Percentiles rank a stretch among this genome's conserved stretches.
Evolutionary conservation across 257 asterid genomes (phyloP).

Genomic region (Nicotiana otophora): DNA sequence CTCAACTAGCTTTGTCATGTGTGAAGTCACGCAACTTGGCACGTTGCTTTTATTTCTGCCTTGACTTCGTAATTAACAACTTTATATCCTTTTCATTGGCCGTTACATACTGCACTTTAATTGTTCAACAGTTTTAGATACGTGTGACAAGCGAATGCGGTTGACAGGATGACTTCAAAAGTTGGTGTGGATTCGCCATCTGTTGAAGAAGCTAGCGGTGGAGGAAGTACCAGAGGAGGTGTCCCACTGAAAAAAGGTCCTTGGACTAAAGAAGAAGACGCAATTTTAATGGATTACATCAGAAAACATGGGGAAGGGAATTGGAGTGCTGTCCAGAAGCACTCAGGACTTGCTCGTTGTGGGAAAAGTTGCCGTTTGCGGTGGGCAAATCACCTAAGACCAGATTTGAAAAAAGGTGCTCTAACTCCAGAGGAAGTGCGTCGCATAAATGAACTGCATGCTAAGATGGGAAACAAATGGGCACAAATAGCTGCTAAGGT

Average conservation of each 20-base stretch:
- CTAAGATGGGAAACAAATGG: slow-evolving; percentile 84
- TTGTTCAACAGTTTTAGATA: background rate
- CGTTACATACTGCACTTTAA: background rate
- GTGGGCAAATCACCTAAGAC: slow-evolving; percentile 84
- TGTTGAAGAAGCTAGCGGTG: slow-evolving; percentile 41
- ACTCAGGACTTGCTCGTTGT: slow-evolving; percentile 77
- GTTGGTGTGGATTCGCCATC: slow-evolving; percentile 35
- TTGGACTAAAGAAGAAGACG: slow-evolving; percentile 84
- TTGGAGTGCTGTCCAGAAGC: slow-evolving; percentile 80
- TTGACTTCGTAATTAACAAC: background rate
- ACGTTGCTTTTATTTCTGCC: background rate
- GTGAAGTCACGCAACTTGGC: background rate
- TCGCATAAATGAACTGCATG: slow-evolving; percentile 61
- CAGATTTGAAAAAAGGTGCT: slow-evolving; percentile 66
- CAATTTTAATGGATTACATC: slow-evolving; percentile 53
- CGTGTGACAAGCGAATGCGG: slow-evolving; percentile 48
- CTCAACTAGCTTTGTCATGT: background rate
- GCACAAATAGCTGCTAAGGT: slow-evolving; percentile 92
- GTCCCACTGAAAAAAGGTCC: slow-evolving; percentile 71
- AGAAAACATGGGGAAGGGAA: slow-evolving; percentile 70
- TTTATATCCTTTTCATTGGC: background rate
- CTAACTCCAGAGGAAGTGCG: slow-evolving; percentile 68
- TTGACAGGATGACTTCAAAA: slow-evolving; percentile 35
- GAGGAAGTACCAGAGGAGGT: slow-evolving; percentile 38
- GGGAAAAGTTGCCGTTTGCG: slow-evolving; percentile 90